Conservation (phyloP, 2,329 filamentous ascomycete genomes). For the Colletotrichum limetticola region DNA sequence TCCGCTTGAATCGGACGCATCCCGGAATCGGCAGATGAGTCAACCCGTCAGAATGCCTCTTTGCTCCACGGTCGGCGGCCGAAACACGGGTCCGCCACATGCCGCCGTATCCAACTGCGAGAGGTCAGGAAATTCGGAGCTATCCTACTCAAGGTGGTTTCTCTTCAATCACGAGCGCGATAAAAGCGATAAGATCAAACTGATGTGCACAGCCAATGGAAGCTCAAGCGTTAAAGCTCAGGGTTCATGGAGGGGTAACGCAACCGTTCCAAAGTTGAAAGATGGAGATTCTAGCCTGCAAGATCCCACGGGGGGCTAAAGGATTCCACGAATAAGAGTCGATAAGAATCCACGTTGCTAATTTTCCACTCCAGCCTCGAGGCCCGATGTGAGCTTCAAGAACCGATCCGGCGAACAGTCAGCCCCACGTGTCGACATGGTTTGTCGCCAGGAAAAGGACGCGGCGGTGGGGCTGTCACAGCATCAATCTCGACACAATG, state of each 20-base stretch:
- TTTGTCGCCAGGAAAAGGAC: slow-evolving; percentile 17
- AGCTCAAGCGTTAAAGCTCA: not conserved
- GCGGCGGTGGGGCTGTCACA: slow-evolving; percentile 5
- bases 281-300: not conserved
- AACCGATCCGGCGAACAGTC: slow-evolving; percentile 9
- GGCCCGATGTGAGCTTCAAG: slow-evolving; percentile 1
- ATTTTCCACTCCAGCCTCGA: not conserved
- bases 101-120: not conserved
- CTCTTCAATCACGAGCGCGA: not conserved
- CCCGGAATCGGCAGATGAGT: not conserved
- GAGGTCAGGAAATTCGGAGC: slow-evolving; percentile 9
- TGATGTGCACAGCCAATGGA: not conserved
- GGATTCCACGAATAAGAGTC: slow-evolving; percentile 11
- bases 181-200: slow-evolving; percentile 3
- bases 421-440: slow-evolving; percentile 33
- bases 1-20: not conserved
- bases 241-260: not conserved
- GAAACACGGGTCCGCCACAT: slow-evolving; percentile 5
- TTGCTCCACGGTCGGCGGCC: not conserved
- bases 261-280: not conserved
- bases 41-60: not conserved
- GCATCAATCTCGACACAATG: slow-evolving; percentile 1
- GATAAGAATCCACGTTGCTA: slow-evolving; percentile 10
- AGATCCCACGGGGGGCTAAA: not conserved
- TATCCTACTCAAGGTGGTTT: not conserved